Base-by-base conservation (phyloP, 345 rosid genomes). In the Angophora floribunda region DNA sequence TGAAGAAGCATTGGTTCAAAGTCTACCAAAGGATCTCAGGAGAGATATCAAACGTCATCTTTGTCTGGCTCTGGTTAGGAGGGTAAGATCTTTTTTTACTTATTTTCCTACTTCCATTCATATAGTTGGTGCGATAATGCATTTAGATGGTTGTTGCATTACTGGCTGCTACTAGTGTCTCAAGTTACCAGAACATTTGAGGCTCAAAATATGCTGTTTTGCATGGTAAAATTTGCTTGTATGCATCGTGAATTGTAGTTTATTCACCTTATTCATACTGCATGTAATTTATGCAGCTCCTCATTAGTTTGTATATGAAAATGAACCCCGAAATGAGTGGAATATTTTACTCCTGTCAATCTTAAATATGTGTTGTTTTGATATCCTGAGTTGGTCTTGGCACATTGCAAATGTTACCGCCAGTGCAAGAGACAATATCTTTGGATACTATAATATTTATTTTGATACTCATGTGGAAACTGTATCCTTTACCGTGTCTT, bases 31-130 rank as follows among this genome's bases (percentile, higher is more conserved):
- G 93, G 99, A 97, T 92, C 96, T 96, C 61, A 96, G 99, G 88
- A 94, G 98, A 90, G 99, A 97, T 91, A 97, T 97, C 90, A 97
- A 96, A 91, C 93, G 99, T 7, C 99, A 97, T 90, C 99, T 97
- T 75, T 97, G 99, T 91, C 88, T 97, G 65, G 99, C 98, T 88
- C 93, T 97, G 89, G 99, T 97, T 67, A 90, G 98, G 52, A 95
- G 99, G 96, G 99, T 96, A 92, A 93, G 98, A 89, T 61, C 24
- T 86, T 61, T 45, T 45, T 80, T 41, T 9, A 41, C 84, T 75
- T 75, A 53, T 36, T 7, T 82, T 15, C 26, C 7, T 57, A 63
- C 84, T 86, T 9, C 24, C 30, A 21, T 85, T 85, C 41, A 41
- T 36, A 22, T 53, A 63, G 52, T 6, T 12, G 36, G 26, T 75